Percentiles rank a stretch among this genome's conserved stretches.
These are phyloP conservation scores for Globisporangium polare DNA, from an alignment of 352 stramenopile genomes.

Conservation along the genomic window DNA sequence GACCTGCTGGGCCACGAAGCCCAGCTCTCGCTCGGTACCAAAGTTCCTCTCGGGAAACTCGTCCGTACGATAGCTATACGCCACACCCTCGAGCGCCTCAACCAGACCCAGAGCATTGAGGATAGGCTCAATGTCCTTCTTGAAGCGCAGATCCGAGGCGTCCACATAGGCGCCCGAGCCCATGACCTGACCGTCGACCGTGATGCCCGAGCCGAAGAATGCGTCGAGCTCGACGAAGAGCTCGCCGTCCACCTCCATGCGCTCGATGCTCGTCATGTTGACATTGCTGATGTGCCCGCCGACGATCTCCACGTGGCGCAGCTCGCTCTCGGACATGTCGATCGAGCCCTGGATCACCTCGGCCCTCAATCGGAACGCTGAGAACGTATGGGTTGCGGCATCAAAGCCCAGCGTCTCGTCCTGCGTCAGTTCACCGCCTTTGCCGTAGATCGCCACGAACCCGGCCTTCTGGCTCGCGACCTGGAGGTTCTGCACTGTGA, in stretches of 20 bases:
- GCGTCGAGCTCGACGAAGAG: slow-evolving; percentile 81
- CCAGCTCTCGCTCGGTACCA: slow-evolving; percentile 44
- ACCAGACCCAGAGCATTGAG: slow-evolving; percentile 41
- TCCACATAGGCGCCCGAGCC: slow-evolving; percentile 89
- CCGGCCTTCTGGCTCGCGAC: slow-evolving; percentile 47
- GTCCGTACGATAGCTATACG: slow-evolving; percentile 47
- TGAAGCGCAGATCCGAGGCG: slow-evolving; percentile 88
- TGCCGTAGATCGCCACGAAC: slow-evolving; percentile 66
- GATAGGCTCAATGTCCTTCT: slow-evolving; percentile 59
- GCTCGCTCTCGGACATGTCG: slow-evolving; percentile 71
- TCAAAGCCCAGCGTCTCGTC: slow-evolving; percentile 69
- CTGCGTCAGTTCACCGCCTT: slow-evolving; percentile 56
- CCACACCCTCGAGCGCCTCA: slow-evolving; percentile 54
- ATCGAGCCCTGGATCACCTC: slow-evolving; percentile 62
- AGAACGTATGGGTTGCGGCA: slow-evolving; percentile 29
- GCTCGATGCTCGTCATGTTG: slow-evolving; percentile 67
- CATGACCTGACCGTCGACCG: slow-evolving; percentile 87
- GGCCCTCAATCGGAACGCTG: slow-evolving; percentile 39
- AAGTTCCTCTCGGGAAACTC: slow-evolving; percentile 50
- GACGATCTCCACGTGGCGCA: slow-evolving; percentile 64
- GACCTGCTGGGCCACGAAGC: slow-evolving; percentile 89
- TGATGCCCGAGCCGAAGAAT: slow-evolving; percentile 82
- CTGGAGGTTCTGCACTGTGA: slow-evolving; percentile 65
- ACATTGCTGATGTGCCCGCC: slow-evolving; percentile 74
- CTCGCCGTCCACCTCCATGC: slow-evolving; percentile 72